phyloP scores from a whole-genome alignment of 2,329 filamentous ascomycete species.

The Colletotrichum sojae region DNA sequence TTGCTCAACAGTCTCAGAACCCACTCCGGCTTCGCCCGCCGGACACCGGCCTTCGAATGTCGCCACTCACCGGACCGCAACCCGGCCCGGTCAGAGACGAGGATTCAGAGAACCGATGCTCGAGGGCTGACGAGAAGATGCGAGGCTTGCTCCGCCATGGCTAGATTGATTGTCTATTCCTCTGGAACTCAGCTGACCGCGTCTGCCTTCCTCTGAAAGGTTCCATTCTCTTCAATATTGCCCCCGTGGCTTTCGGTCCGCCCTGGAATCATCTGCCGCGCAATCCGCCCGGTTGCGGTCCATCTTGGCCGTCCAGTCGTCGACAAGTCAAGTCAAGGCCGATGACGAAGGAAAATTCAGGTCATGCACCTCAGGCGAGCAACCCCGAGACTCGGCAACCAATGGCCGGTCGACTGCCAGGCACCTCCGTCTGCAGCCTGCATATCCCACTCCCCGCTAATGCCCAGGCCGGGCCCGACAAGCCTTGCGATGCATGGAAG shows the following conservation, averaged over 20 bases:
- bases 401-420: constrained; percentile 32
- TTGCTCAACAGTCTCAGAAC: background rate
- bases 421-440: constrained; percentile 36
- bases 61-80: constrained; percentile 6
- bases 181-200: constrained; percentile 8
- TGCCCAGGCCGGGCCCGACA: constrained; percentile 25
- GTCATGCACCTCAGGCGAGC: constrained; percentile 36
- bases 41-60: background rate
- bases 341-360: constrained; percentile 14
- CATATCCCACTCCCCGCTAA: constrained; percentile 34
- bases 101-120: background rate
- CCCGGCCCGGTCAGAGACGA: constrained; percentile 1
- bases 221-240: background rate
- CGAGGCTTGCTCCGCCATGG: background rate
- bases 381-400: constrained; percentile 33
- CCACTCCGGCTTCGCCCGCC: background rate
- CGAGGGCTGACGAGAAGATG: background rate
- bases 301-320: background rate
- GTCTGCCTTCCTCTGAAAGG: background rate
- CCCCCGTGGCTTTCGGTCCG: background rate
- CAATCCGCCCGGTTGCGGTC: background rate
- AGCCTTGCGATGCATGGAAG: constrained; percentile 27
- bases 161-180: constrained; percentile 10
- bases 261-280: constrained; percentile 5
- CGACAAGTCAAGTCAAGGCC: constrained; percentile 1